Conservation (phyloP, 1,284 basidiomycete genomes). For the Cryptococcus deneoformans region DNA sequence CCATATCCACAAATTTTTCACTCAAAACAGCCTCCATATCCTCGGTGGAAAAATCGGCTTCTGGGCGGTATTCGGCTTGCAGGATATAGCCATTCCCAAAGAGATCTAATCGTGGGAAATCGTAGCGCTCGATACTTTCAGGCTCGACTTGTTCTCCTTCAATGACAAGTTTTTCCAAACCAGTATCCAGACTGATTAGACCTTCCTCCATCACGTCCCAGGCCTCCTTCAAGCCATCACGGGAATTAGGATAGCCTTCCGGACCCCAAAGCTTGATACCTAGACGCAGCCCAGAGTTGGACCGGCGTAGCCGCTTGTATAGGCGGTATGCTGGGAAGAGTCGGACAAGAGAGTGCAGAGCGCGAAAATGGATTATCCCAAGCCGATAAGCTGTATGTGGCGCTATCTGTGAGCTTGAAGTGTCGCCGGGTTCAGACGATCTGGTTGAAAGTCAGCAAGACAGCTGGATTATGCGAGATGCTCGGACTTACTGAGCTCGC, state of each 20-base stretch:
- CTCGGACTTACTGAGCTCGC: slow-evolving; percentile 37
- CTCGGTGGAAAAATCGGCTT: slow-evolving; percentile 44
- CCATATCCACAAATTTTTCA: slow-evolving; percentile 46
- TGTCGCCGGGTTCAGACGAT: slow-evolving; percentile 1
- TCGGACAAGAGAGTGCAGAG: slow-evolving; percentile 41
- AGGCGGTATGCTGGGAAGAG: slow-evolving; percentile 43
- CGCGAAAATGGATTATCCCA: slow-evolving; percentile 47
- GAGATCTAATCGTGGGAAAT: slow-evolving; percentile 35
- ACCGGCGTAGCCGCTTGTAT: slow-evolving; percentile 35
- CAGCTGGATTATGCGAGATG: slow-evolving; percentile 8
- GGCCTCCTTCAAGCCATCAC: slow-evolving; percentile 32
- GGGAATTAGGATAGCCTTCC: slow-evolving; percentile 33
- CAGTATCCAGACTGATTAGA: slow-evolving; percentile 35
- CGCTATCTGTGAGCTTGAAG: slow-evolving; percentile 27
- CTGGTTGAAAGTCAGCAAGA: slow-evolving; percentile 1
- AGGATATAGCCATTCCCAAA: slow-evolving; percentile 40
- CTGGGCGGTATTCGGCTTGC: slow-evolving; percentile 33
- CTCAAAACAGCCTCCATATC: slow-evolving; percentile 45
- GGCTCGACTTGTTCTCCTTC: slow-evolving; percentile 11
- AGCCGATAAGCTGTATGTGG: slow-evolving; percentile 41
- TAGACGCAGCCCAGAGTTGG: slow-evolving; percentile 40
- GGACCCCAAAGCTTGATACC: slow-evolving; percentile 49
- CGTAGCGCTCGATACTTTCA: slow-evolving; percentile 23
- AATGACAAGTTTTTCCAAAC: slow-evolving; percentile 27
- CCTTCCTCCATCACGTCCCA: slow-evolving; percentile 47